Percentiles rank a stretch among this genome's conserved stretches.
Evolutionary conservation across 2,329 filamentous ascomycete species (phyloP).

Genomic region (Fusarium devonianum): DNA sequence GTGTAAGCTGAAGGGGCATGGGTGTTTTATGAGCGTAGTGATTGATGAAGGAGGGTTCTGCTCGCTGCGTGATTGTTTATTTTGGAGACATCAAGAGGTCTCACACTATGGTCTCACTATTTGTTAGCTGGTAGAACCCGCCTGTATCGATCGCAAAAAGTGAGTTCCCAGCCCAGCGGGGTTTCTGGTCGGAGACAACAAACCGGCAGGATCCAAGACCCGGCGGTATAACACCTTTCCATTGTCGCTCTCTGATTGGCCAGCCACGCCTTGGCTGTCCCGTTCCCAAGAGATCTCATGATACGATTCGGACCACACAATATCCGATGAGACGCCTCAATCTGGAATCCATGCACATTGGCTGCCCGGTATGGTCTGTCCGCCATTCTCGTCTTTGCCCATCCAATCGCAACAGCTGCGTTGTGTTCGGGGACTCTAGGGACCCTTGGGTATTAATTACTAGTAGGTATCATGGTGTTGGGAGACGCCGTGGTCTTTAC

Average conservation of each 20-base stretch:
- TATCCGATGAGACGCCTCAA: constrained; percentile 19
- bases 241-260: constrained; percentile 18
- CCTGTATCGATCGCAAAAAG: too few species aligned
- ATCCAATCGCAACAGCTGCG: constrained; percentile 12
- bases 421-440: constrained; percentile 4
- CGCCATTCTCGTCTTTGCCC: constrained; percentile 1
- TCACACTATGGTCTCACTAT: too few species aligned
- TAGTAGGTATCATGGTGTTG: constrained; percentile 17
- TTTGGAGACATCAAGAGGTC: too few species aligned
- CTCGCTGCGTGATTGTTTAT: too few species aligned
- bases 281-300: constrained; percentile 25
- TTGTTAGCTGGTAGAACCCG: too few species aligned
- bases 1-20: too few species aligned
- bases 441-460: constrained; percentile 5
- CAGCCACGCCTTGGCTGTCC: constrained; percentile 3
- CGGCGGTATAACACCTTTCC: constrained; percentile 24
- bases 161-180: too few species aligned
- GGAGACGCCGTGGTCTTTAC: constrained; percentile 4
- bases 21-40: too few species aligned
- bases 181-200: background rate
- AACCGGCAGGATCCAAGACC: constrained; percentile 24
- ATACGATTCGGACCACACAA: constrained; percentile 29
- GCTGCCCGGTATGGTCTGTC: constrained; percentile 4
- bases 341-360: background rate
- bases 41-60: too few species aligned